Percentiles rank a stretch among this genome's conserved stretches.
These are phyloP conservation scores for Trichoderma sp. DNA, from an alignment of 2,329 filamentous ascomycete species.

Conservation along the genomic window DNA sequence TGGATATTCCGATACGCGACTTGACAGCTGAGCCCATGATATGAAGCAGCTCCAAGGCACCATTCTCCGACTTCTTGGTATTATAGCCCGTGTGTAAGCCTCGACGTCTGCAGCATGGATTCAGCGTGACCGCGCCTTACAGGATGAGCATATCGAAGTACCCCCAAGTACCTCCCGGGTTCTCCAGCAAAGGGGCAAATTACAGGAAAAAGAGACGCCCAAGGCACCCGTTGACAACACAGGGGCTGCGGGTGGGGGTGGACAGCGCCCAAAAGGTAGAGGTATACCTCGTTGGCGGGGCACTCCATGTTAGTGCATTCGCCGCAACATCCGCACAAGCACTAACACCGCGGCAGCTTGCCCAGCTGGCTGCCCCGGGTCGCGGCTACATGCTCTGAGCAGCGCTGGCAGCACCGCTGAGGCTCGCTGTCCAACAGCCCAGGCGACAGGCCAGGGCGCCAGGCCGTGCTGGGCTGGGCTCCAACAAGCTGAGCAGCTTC, in stretches of 20 bases:
- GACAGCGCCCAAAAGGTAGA: background rate
- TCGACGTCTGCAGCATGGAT: background rate
- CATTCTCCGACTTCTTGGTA: background rate
- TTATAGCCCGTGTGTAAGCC: background rate
- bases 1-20: background rate
- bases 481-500: conserved; percentile 8
- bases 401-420: conserved; percentile 8
- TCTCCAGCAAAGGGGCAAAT: conserved; percentile 22
- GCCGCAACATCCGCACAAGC: background rate
- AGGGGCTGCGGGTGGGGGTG: conserved; percentile 12
- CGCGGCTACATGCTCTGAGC: background rate
- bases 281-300: conserved; percentile 21
- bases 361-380: background rate
- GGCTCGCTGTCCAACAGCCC: background rate
- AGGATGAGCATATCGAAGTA: background rate
- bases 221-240: background rate
- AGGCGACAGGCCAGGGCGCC: background rate
- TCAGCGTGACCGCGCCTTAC: no score
- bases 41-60: background rate
- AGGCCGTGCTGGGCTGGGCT: conserved; percentile 12
- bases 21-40: no score
- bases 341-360: background rate
- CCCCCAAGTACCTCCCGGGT: background rate
- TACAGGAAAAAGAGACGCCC: background rate
- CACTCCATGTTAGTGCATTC: conserved; percentile 8